These are phyloP conservation scores for Dothidotthia symphoricarpi DNA, from an alignment of 2,329 filamentous ascomycete species.

Conservation along the genomic window DNA sequence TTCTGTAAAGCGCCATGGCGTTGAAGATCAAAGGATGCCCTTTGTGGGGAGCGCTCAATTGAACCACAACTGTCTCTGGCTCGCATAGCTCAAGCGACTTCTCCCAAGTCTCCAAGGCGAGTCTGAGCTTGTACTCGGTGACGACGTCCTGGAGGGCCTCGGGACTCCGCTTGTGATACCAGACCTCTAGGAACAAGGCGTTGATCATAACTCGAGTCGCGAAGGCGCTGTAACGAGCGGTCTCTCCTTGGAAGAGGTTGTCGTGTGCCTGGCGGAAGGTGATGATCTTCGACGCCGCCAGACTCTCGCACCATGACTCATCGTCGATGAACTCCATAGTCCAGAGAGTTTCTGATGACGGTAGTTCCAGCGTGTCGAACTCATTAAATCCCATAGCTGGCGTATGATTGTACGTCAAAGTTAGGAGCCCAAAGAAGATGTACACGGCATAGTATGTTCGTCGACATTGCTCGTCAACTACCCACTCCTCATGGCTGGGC, in stretches of 20 bases:
- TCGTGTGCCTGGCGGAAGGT: constrained; percentile 95
- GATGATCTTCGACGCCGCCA: constrained; percentile 68
- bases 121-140: constrained; percentile 93
- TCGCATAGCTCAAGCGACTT: constrained; percentile 92
- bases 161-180: constrained; percentile 98
- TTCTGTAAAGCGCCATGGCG: constrained; percentile 94
- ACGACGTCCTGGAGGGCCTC: constrained; percentile 96
- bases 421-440: constrained; percentile 96
- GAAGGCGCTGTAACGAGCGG: constrained; percentile 89
- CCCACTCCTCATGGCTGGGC: constrained; percentile 85
- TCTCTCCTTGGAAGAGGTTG: constrained; percentile 90
- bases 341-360: constrained; percentile 92
- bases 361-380: constrained; percentile 88
- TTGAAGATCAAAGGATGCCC: constrained; percentile 97
- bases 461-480: constrained; percentile 93
- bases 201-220: constrained; percentile 99
- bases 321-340: constrained; percentile 79
- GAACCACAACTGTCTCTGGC: constrained; percentile 82
- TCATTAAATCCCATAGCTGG: constrained; percentile 98
- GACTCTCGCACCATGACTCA: constrained; percentile 76
- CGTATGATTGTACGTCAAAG: constrained; percentile 95
- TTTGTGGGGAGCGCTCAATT: constrained; percentile 90
- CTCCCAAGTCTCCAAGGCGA: constrained; percentile 98
- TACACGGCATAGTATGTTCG: constrained; percentile 98
- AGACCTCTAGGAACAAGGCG: constrained; percentile 94